phyloP scores from a whole-genome alignment of 1,284 basidiomycete species.

The Marasmius sp. region DNA sequence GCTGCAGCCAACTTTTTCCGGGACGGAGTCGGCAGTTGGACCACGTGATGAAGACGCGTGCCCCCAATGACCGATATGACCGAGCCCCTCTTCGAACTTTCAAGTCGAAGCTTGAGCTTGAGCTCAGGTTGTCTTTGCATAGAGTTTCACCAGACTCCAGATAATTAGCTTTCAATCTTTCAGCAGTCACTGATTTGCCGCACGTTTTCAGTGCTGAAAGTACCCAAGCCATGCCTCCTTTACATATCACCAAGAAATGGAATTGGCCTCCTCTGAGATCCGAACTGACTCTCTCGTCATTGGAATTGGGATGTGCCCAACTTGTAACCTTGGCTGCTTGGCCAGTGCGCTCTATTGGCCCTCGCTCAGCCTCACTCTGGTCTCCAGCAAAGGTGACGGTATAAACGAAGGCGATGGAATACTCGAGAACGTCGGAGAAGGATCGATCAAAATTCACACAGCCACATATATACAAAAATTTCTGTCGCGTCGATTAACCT shows the following conservation, averaged over 20 bases:
- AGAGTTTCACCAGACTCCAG: not conserved
- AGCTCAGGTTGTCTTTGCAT: not conserved
- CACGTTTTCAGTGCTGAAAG: no score
- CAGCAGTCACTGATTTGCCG: no score
- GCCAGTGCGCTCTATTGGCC: not conserved
- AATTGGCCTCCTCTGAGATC: no score
- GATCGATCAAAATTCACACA: constrained; percentile 6
- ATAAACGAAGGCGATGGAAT: constrained; percentile 7
- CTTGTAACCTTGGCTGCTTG: not conserved
- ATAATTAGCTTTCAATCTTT: no score
- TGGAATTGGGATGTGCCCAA: no score
- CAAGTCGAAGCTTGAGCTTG: not conserved
- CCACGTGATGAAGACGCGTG: not conserved
- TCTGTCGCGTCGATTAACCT: not conserved
- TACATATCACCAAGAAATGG: no score
- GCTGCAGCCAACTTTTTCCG: no score
- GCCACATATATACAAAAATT: not conserved
- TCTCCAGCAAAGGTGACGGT: not conserved
- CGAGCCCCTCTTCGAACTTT: not conserved
- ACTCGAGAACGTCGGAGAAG: constrained; percentile 11
- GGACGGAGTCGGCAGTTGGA: no score
- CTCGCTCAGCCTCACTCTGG: no score
- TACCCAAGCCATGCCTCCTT: no score
- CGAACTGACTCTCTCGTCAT: no score
- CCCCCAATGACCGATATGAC: not conserved